These are phyloP conservation scores for Lactarius psammicola DNA, from an alignment of 768 basidiomycete genomes.

Conservation along the genomic window DNA sequence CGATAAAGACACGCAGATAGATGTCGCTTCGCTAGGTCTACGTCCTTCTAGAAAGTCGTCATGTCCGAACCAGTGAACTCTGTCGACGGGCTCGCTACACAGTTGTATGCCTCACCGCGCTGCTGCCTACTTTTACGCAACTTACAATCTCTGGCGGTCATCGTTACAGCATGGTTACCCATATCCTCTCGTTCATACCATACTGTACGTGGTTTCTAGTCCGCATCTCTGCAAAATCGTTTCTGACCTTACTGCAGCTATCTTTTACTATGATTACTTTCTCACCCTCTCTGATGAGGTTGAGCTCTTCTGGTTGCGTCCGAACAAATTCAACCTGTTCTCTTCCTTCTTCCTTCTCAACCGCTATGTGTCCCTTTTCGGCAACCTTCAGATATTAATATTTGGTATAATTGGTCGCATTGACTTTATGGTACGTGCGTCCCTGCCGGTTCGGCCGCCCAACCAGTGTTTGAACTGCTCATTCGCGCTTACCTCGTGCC, in stretches of 20 bases:
- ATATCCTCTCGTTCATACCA: not conserved
- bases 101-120: not conserved
- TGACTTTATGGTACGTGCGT: conserved; percentile 1
- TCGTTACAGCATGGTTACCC: not conserved
- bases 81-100: not conserved
- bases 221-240: not conserved
- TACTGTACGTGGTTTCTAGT: not conserved
- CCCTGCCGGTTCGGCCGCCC: not conserved
- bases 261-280: not conserved
- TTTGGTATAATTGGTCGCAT: not conserved
- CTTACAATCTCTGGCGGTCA: not conserved
- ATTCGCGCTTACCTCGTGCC: too few species aligned
- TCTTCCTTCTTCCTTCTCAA: not conserved
- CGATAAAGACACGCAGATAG: conserved; percentile 1
- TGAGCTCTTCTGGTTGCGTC: not conserved
- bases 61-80: not conserved
- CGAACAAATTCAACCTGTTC: not conserved
- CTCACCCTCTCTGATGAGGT: not conserved
- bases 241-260: not conserved
- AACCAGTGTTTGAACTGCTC: not conserved
- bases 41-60: not conserved
- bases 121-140: not conserved
- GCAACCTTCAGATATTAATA: not conserved
- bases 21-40: not conserved
- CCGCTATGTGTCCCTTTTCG: not conserved